Base-by-base conservation (phyloP, 2,329 filamentous ascomycete species). In the Chalaropsis ovoidea region DNA sequence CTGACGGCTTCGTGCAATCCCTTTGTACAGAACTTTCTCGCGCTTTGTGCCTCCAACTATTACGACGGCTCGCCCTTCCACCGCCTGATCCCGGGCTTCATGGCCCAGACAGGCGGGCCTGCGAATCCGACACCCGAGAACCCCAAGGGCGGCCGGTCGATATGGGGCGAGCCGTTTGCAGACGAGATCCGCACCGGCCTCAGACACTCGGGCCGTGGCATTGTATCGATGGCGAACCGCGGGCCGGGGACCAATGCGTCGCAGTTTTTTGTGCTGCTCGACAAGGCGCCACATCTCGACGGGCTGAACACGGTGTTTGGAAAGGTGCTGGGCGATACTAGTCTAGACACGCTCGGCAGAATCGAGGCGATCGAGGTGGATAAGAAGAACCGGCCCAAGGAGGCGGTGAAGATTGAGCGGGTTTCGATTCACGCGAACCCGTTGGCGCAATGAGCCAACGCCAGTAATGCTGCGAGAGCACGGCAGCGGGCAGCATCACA, bases 301-400 rank as follows among this genome's bases (percentile, higher is more conserved):
- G 89, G 89, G 3, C 82, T 90, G 73, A 94, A 94, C 73, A 92
- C 89, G 0, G 86, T 93, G 1, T 93, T 95, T 75, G 89, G 89
- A 11, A 86, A 86, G 73, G 79, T 93, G 42, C 79, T 87, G 65
- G 85, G 82, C 45, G 85, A 87, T 70, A 84, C 85, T 56, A 81
- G 82, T 65, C 71, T 85, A 61, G 82, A 79, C 43, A 88, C 87
- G 4, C 75, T 94, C 70, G 83, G 85, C 65, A 85, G 83, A 73
- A 80, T 94, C 71, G 89, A 94, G 77, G 80, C 76, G 24, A 75
- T 89, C 22, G 82, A 85, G 69, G 83, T 92, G 61, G 90, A 94
- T 75, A 88, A 86, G 77, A 94, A 93, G 80, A 86, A 81, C 70
- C 78, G 89, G 62, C 89, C 89, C 0, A 85, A 85, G 75, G 81